Evolutionary conservation across 352 stramenopile genomes (phyloP).

Genomic region (Achlya hypogyna): DNA sequence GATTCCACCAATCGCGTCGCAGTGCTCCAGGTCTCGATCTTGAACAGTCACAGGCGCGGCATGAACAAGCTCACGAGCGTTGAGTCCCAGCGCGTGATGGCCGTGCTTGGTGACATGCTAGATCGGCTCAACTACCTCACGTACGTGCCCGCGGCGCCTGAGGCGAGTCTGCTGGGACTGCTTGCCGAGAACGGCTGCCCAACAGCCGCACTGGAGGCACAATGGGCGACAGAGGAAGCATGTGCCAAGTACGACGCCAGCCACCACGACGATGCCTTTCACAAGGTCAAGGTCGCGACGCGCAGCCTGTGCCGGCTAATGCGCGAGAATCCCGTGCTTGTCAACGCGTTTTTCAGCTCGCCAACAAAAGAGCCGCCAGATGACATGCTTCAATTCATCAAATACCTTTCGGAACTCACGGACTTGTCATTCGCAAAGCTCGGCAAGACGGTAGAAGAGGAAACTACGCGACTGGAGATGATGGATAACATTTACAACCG

Average conservation of each 20-base stretch:
- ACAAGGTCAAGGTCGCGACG: slow-evolving; percentile 62
- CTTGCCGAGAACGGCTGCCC: slow-evolving; percentile 57
- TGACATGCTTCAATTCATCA: slow-evolving; percentile 63
- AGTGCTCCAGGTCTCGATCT: not conserved
- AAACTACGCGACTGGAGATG: slow-evolving; percentile 72
- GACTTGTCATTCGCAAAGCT: slow-evolving; percentile 64
- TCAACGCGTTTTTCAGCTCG: slow-evolving; percentile 65
- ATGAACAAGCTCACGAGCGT: slow-evolving; percentile 87
- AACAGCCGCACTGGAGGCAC: slow-evolving; percentile 49
- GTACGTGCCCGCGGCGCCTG: slow-evolving; percentile 61
- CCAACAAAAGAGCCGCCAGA: slow-evolving; percentile 44
- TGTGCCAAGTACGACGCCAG: slow-evolving; percentile 50
- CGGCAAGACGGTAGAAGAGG: slow-evolving; percentile 79
- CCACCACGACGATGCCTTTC: slow-evolving; percentile 43
- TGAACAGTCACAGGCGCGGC: not conserved
- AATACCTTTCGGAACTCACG: slow-evolving; percentile 71
- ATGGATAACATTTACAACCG: slow-evolving; percentile 65
- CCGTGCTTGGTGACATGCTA: slow-evolving; percentile 75
- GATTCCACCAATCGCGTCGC: not conserved
- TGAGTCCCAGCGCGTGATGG: slow-evolving; percentile 82
- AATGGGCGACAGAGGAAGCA: slow-evolving; percentile 75
- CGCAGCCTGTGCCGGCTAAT: slow-evolving; percentile 60
- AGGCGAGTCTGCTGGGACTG: slow-evolving; percentile 38
- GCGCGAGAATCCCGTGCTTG: slow-evolving; percentile 56
- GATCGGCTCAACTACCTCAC: slow-evolving; percentile 80